A percentile compares a stretch with the other conserved stretches of the same genome.
phyloP scores from a whole-genome alignment of 2,329 filamentous ascomycete genomes.

The Aspergillus versicolor region DNA sequence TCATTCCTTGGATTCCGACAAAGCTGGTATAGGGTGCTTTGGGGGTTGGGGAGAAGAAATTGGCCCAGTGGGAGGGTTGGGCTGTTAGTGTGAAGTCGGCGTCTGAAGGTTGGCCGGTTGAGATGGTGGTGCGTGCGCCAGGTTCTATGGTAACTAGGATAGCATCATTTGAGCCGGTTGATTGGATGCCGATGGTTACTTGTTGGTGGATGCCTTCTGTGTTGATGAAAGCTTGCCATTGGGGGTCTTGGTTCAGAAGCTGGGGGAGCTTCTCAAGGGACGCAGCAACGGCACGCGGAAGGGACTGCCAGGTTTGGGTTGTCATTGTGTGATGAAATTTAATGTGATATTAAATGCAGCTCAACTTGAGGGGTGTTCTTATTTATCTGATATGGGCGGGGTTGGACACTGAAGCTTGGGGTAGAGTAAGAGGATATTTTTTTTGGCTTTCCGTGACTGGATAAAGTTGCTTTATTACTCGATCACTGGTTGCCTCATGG shows the following conservation, averaged over 20 bases:
- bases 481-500: too few relatives aligned
- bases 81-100: background rate
- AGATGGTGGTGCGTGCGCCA: background rate
- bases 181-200: background rate
- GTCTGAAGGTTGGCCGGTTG: background rate
- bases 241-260: background rate
- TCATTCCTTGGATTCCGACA: background rate
- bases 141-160: background rate
- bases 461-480: too few relatives aligned
- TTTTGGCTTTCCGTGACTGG: too few relatives aligned
- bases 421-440: too few relatives aligned
- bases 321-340: too few relatives aligned
- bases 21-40: background rate
- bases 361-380: too few relatives aligned
- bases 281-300: too few relatives aligned
- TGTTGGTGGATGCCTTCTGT: background rate
- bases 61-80: background rate
- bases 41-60: background rate
- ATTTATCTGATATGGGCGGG: too few relatives aligned
- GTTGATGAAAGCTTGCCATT: background rate
- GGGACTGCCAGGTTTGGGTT: too few relatives aligned
- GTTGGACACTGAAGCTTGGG: too few relatives aligned
- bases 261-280: background rate
- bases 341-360: too few relatives aligned
- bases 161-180: background rate